Evolutionary conservation across 2,329 filamentous ascomycete genomes (phyloP), one percentile per base, ranked within the genome.

Genomic region (Cordyceps tenuipes): DNA sequence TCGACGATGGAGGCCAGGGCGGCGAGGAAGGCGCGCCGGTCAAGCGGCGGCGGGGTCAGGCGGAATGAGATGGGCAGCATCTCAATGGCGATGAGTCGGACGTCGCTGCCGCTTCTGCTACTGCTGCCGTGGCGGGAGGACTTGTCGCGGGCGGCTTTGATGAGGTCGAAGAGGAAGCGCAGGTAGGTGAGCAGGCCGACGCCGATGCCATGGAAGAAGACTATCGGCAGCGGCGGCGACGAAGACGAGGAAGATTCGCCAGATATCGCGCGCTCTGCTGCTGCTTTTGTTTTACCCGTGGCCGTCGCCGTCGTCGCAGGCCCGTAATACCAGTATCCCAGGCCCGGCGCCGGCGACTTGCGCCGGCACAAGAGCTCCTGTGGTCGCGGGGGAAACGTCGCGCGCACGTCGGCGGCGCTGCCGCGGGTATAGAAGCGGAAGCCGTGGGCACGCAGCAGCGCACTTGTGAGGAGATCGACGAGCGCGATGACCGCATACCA

Each of bases 131-230:
- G 3, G 66, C 63, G 3, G 23, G 13, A 10, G 13, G 34, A 29
- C 21, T 29, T 29, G 19, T 21, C 5, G 62, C 64, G 66, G n/a
- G 68, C 65, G 4, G 66, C 62, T 34, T 70, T 63, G 63, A 78
- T 76, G 44, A 89, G 70, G 54, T 80, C 77, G 39, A 71, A 68
- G 1, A 90, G 72, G 66, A 87, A 87, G 17, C 72, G 69, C 13
- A 79, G 73, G 65, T 89, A 88, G 0, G 85, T 80, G 67, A 82
- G 81, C 2, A 90, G 77, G 0, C 87, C 87, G 61, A 90, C 77
- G 47, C 87, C 86, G 53, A 89, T 88, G 17, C 87, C 87, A 65
- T 90, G 87, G 52, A 89, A 77, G 71, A 89, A 89, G 4, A 90
- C 71, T 8, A 90, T 71, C 0, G 87, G 87, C 0, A 81, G 71